Evolutionary conservation across 176 grass and related monocot genomes (phyloP), one percentile per base, ranked within the genome.

Genomic region (Thalia dealbata): DNA sequence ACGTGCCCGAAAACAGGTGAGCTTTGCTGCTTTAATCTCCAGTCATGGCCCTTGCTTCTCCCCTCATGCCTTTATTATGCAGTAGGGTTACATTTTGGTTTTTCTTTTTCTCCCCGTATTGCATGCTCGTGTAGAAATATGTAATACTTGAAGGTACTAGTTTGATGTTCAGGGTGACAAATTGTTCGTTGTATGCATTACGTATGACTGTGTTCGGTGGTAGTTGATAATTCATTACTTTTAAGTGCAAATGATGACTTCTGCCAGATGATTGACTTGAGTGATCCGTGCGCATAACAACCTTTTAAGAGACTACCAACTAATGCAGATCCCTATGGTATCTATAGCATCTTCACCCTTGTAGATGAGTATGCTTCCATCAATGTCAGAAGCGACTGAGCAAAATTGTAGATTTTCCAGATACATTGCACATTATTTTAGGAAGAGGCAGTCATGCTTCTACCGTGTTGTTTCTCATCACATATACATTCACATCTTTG

Each of bases 1-100:
- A 41, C 69, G 69, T 19, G 69, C 69, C 44, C 69, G 69, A 14
- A 72, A 72, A 45, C 69, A 72, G 69, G 69, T 72, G 22, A 28
- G n/a, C 45, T 29, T 38, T 71, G 7, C 22, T 46, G 3, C 10
- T 48, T 13, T 51, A 23, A 10, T 52, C 23, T 68, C 16, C 30
- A 14, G 69, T 50, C 50, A 26, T 1, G 28, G 10, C 9, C 5
- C 28, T 72, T 16, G 27, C 27, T 68, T 23, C 2, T 67, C 0
- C 9, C 15, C 13, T 24, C 11, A 32, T 38, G 15, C 0, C 14
- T n/a, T 42, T n/a, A 6, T 43, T 7, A 10, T 68, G 3, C 43
- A 7, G 0, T 22, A 22, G 32, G 6, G 22, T n/a, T 30, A 18
- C 8, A 21, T 68, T 0, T 68, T 44, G 18, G 9, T 22, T 68